phyloP scores from a whole-genome alignment of 345 rosid genomes.

The Orychophragmus violaceus region DNA sequence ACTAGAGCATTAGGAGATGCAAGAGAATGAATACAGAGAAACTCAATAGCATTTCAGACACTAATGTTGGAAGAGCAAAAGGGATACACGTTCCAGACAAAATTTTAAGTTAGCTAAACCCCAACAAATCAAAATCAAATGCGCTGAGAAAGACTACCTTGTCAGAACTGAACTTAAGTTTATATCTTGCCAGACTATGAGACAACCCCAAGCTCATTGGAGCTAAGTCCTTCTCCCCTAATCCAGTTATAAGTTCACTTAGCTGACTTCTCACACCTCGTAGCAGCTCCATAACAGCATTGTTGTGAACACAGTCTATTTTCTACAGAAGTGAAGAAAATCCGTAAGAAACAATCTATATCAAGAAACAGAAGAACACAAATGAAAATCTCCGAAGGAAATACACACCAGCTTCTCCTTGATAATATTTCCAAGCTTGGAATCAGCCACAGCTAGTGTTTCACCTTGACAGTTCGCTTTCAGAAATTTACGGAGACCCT shows the following conservation, averaged over 20 bases:
- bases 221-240: conserved; percentile 71
- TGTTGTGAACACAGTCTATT: conserved; percentile 90
- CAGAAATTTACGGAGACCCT: conserved; percentile 76
- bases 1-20: background rate
- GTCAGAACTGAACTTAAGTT: conserved; percentile 86
- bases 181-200: conserved; percentile 86
- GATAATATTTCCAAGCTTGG: conserved; percentile 87
- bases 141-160: conserved; percentile 38
- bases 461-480: conserved; percentile 65
- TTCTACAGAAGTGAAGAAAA: conserved; percentile 31
- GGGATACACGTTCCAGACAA: background rate
- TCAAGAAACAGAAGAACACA: background rate
- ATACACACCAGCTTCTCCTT: conserved; percentile 75
- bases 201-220: conserved; percentile 97
- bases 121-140: background rate
- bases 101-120: background rate
- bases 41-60: background rate
- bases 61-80: background rate
- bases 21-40: background rate
- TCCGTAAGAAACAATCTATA: background rate
- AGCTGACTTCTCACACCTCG: conserved; percentile 85
- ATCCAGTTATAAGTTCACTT: conserved; percentile 75
- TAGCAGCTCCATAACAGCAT: conserved; percentile 82
- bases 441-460: conserved; percentile 71
- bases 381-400: background rate